Evolutionary conservation across 2,329 filamentous ascomycete species (phyloP), one percentile per base, ranked within the genome.

Genomic region (Botrytis aclada): DNA sequence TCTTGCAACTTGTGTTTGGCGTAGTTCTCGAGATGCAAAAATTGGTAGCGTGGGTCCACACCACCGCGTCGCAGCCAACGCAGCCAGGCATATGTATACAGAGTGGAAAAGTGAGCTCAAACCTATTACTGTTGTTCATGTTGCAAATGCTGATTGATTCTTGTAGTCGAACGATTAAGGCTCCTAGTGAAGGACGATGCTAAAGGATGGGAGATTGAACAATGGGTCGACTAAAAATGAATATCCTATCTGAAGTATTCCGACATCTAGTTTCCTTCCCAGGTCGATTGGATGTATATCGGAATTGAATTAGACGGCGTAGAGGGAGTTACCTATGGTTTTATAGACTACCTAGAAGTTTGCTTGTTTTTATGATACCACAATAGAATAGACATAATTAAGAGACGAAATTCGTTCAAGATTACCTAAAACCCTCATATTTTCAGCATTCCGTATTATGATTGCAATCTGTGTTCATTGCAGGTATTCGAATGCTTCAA

Each of bases 1-100:
- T 83, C 82, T 98, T 78, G 95, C 95, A 61, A 97, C 94, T 66
- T 94, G 89, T 81, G 81, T 92, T 74, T 92, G 90, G 89, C 84
- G 88, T 75, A 87, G 86, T 45, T 84, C 85, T 61, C 84, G 87
- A 58, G 88, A 91, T 79, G 89, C 90, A 54, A 85, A 83, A 77
- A 84, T 85, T 75, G 90, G 89, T 73, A 88, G 88, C 43, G 82
- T 85, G 70, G 89, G 89, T 20, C 86, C 86, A 65, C 90, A 90
- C 73, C 87, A 89, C 81, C 83, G 84, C 73, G 83, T 92, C 86
- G 94, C 86, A 80, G 93, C 83, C 85, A 88, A 89, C 81, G 89
- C 83, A 82, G 87, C 85, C 80, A 88, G 84, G 83, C 88, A 86
- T 82, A 88, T 84, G 82, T 92, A 86, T 83, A 88, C 82, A 82